These are phyloP conservation scores for Phytophthora constricta DNA, from an alignment of 352 stramenopile species.

Conservation along the genomic window DNA sequence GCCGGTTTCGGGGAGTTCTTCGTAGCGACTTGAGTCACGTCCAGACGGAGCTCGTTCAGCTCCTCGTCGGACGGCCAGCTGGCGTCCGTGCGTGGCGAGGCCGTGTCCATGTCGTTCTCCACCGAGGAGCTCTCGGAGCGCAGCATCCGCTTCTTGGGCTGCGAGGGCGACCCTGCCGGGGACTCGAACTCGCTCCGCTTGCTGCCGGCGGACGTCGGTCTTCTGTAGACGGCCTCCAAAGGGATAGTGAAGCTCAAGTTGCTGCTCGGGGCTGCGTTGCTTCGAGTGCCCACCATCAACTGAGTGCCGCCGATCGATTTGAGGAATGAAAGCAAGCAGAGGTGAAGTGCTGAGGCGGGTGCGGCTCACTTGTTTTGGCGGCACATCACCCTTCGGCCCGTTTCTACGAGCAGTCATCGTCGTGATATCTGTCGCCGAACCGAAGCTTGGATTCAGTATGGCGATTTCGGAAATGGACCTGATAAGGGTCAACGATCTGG, in stretches of 20 bases:
- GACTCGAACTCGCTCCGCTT: conserved; percentile 15
- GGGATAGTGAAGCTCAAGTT: conserved; percentile 40
- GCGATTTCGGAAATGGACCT: neutral
- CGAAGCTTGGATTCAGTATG: neutral
- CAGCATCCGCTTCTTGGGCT: conserved; percentile 59
- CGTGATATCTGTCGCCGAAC: neutral
- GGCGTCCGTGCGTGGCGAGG: conserved; percentile 43
- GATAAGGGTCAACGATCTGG: too few species aligned
- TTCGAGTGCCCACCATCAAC: conserved; percentile 6
- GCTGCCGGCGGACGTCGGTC: neutral
- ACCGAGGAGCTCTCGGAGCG: conserved; percentile 3
- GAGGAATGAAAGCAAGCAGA: conserved; percentile 23
- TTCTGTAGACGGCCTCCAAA: conserved; percentile 22
- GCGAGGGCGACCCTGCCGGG: conserved; percentile 31
- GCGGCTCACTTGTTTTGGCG: neutral
- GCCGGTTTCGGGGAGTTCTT: conserved; percentile 7
- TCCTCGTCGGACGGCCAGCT: conserved; percentile 57
- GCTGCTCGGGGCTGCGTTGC: neutral
- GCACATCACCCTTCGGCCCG: neutral
- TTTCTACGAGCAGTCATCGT: neutral
- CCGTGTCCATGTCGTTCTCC: conserved; percentile 38
- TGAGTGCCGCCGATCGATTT: conserved; percentile 14
- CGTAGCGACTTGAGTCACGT: conserved; percentile 20
- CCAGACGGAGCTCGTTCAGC: conserved; percentile 26
- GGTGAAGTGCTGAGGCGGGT: neutral